phyloP scores from a whole-genome alignment of 768 basidiomycete genomes.

The Tricholoma bakamatsutake region DNA sequence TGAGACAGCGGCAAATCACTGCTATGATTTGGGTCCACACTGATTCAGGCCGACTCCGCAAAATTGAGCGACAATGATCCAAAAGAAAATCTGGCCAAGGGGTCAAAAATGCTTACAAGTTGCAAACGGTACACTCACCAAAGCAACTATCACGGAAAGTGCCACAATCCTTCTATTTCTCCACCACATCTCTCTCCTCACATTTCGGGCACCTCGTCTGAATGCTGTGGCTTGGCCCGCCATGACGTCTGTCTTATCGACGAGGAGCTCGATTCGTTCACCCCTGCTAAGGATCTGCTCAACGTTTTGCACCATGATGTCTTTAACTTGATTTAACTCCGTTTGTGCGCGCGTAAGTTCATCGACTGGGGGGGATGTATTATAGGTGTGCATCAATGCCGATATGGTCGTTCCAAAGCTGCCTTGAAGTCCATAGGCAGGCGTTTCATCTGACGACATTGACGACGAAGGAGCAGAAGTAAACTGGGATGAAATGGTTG shows the following conservation, averaged over 20 bases:
- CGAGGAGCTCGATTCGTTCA: slow-evolving; percentile 91
- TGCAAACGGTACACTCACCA: slow-evolving; percentile 41
- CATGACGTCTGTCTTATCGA: slow-evolving; percentile 97
- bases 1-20: background rate
- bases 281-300: slow-evolving; percentile 93
- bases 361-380: slow-evolving; percentile 82
- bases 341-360: slow-evolving; percentile 86
- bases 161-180: slow-evolving; percentile 66
- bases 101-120: background rate
- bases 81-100: slow-evolving; percentile 57
- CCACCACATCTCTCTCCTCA: slow-evolving; percentile 88
- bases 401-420: slow-evolving; percentile 66
- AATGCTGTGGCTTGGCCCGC: slow-evolving; percentile 93
- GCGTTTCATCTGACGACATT: slow-evolving; percentile 40
- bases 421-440: slow-evolving; percentile 64
- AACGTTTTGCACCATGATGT: slow-evolving; percentile 98
- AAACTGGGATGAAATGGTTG: slow-evolving; percentile 37
- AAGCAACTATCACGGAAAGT: slow-evolving; percentile 62
- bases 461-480: slow-evolving; percentile 59
- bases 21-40: slow-evolving; percentile 35
- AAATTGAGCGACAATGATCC: slow-evolving; percentile 82
- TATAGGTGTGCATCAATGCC: slow-evolving; percentile 80
- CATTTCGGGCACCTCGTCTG: slow-evolving; percentile 78
- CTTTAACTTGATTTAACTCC: slow-evolving; percentile 86
- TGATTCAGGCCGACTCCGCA: slow-evolving; percentile 79